Base-by-base conservation (phyloP, 306 rosid species). In the Vigna radiata region DNA sequence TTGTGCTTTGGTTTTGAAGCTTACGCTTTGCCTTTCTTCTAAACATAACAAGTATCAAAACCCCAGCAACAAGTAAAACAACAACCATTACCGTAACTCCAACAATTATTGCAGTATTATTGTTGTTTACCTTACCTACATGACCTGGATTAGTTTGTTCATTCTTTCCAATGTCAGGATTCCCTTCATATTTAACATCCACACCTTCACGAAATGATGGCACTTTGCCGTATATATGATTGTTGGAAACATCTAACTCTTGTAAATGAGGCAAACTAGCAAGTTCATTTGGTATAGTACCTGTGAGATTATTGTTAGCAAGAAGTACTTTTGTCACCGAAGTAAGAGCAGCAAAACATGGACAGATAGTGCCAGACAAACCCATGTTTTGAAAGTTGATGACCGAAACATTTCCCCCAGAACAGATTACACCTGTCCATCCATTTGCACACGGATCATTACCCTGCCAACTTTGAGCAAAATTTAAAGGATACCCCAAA, bases 261-360 rank as follows among this genome's bases (percentile, higher is more conserved):
- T 33, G 33, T 37, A 95, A 69, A 63, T 56, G 9, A 21, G 91
- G 77, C 85, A 90, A 80, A 14, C 31, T 61, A 1, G 86, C 76
- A 61, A 95, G 94, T 82, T 90, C 88, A 1, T 4, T 21, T 5
- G 99, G 99, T 65, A 95, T 85, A 0, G 84, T 83, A 59, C 96
- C 90, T 0, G 36, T 79, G 13, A 95, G 79, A 61, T 3, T 9
- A 82, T 95, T 95, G 69, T 83, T 59, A 8, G 87, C 60, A 17
- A 95, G 79, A 63, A 85, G 12, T 75, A 95, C 58, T 17, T 25
- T 90, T 61, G 25, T 75, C 25, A 95, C 43, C 0, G 88, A 82
- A 0, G 82, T 68, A 68, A 95, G 62, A 80, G 33, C 52, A 0
- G 88, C 64, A 73, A 87, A 95, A 23, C 48, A 82, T 1, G 91